Conservation (phyloP, 2,329 filamentous ascomycete genomes). For the Xylaria sp. region DNA sequence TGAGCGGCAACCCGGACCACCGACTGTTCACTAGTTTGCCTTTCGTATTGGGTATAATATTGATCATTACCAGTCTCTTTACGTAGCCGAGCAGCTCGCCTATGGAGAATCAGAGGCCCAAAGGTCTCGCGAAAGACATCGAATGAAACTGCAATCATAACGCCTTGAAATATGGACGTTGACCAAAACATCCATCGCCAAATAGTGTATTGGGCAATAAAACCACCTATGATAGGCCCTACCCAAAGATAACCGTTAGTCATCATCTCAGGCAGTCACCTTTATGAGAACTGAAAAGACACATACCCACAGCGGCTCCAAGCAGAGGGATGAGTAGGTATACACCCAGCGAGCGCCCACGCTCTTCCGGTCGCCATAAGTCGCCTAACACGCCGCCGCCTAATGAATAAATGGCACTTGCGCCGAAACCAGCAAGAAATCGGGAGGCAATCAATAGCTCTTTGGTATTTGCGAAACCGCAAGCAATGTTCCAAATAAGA, state of each 20-base stretch:
- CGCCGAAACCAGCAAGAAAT: constrained; percentile 61
- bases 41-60: constrained; percentile 53
- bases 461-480: constrained; percentile 54
- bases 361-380: constrained; percentile 57
- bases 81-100: constrained; percentile 49
- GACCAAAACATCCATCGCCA: constrained; percentile 61
- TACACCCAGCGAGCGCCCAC: constrained; percentile 54
- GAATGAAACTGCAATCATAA: constrained; percentile 50
- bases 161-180: constrained; percentile 54
- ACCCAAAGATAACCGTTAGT: constrained; percentile 34
- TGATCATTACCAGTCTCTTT: constrained; percentile 45
- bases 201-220: constrained; percentile 50
- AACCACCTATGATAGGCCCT: constrained; percentile 49
- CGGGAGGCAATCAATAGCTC: constrained; percentile 56
- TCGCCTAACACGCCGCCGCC: constrained; percentile 60
- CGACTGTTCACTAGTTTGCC: constrained; percentile 47
- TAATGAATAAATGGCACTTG: constrained; percentile 57
- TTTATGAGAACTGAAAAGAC: background rate
- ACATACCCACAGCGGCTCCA: constrained; percentile 51
- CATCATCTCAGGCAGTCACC: no score
- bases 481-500: constrained; percentile 60
- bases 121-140: constrained; percentile 54
- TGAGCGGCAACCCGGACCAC: constrained; percentile 41
- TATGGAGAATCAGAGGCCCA: constrained; percentile 50
- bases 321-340: constrained; percentile 55